Base-by-base conservation (phyloP, 116 monocot species). In the Trichopus zeylanicus region DNA sequence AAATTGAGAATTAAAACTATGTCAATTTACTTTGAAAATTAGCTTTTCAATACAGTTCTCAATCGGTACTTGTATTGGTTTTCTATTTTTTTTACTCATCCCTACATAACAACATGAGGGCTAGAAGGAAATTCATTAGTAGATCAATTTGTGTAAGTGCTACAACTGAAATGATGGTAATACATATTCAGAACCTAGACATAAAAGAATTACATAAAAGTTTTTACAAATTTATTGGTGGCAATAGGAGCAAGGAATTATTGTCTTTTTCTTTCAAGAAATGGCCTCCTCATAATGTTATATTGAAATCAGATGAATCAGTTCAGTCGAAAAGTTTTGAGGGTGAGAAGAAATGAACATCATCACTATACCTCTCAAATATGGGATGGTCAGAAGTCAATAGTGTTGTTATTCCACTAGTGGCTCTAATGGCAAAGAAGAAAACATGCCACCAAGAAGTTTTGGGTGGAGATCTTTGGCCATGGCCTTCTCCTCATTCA, bases 401-500 rank as follows among this genome's bases (percentile, higher is more conserved):
- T 25, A 93, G 46, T 59, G 93, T 74, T 47, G 79, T 93, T 46
- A 85, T 47, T 25, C 93, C 93, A 53, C 85, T 85, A 42, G 73
- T 79, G 8, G 88, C 88, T 26, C 92, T 88, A 19, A 82, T 46
- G 25, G 82, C 81, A 64, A 88, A 93, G 68, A 93, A 93, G 58
- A 93, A 85, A 93, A 93, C 93, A 93, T 93, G 59, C 85, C 88
- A 13, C 46, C 81, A 16, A 88, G 88, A 55, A 93, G 84, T 70
- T 93, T 88, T 27, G 93, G 93, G 31, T 93, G 93, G 2, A 88
- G 77, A 31, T 88, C 88, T 70, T 93, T 93, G 8, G 93, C 88
- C 74, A 61, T 93, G 51, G 88, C 88, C 56, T 77, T 93, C 73
- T 93, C 92, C 58, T 93, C 88, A 88, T 93, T 69, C 33, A 74